Evolutionary conservation across 2,329 filamentous ascomycete genomes (phyloP), one percentile per base, ranked within the genome.

Genomic region (Neopestalotiopsis sp.): DNA sequence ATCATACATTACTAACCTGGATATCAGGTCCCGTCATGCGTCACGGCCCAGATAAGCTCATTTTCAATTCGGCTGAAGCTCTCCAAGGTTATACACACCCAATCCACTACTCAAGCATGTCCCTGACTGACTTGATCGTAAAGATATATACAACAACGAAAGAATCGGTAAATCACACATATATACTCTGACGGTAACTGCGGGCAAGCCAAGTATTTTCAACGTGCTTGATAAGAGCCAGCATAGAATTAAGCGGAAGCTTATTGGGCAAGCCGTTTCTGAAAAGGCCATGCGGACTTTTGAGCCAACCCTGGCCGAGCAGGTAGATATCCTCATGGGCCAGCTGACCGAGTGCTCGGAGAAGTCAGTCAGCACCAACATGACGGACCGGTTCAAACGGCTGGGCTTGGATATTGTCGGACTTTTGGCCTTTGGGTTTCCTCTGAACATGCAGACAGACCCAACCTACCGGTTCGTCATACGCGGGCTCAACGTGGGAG

Each of bases 61-160:
- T 74, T 14, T 73, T 74, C 67, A 72, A 72, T 28, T 69, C 73
- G 3, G 64, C 53, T 28, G 69, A 67, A 24, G 73, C 73, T 28
- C 69, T 73, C 17, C 61, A 63, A 13, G 61, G 61, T 63, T n/a
- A 3, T 24, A 5, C 45, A 53, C 4, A 1, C 5, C 5, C 45
- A 3, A 9, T 20, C 45, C n/a, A 0, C 57, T 61, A 17, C 13
- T 7, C 3, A 38, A 30, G 6, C 32, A 6, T 20, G 2, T 20
- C 32, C 14, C 13, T 14, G 4, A 12, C 57, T 17, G 6, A 61
- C 49, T 20, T n/a, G 1, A 53, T 3, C 9, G 9, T 24, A 6
- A 53, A 74, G 73, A 74, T 59, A 73, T 74, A 56, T 73, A 73
- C 45, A 59, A 71, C 7, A 73, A 73, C 65, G 70, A 73, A 1